Evolutionary conservation across 305 asterid species (phyloP).

Genomic region (Andrographis paniculata): DNA sequence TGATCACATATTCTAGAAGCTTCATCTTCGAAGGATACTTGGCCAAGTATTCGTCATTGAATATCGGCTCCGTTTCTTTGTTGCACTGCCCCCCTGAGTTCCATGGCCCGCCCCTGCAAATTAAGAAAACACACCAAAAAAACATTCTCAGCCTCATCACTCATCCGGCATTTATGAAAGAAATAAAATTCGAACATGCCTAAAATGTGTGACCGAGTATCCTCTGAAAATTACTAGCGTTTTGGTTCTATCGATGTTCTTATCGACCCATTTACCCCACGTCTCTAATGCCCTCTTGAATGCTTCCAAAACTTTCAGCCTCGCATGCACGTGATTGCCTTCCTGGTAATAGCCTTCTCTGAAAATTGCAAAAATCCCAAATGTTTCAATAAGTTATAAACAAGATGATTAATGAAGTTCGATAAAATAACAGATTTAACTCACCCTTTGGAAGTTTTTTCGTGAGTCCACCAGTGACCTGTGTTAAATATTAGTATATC

Average conservation of each 20-base stretch:
- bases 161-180: not conserved
- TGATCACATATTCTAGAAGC: slow-evolving; percentile 51
- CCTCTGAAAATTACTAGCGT: slow-evolving; percentile 78
- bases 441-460: slow-evolving; percentile 90
- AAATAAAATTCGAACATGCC: slow-evolving; percentile 29
- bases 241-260: slow-evolving; percentile 40
- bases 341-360: slow-evolving; percentile 94
- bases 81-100: slow-evolving; percentile 87
- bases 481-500: slow-evolving; percentile 80
- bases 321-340: slow-evolving; percentile 61
- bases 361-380: slow-evolving; percentile 10
- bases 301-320: slow-evolving; percentile 84
- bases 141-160: not conserved
- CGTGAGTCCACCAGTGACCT: slow-evolving; percentile 99
- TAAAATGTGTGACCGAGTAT: slow-evolving; percentile 82
- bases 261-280: slow-evolving; percentile 85
- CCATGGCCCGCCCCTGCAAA: slow-evolving; percentile 90
- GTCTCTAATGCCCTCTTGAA: slow-evolving; percentile 75
- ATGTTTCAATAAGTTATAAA: not conserved
- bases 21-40: slow-evolving; percentile 84
- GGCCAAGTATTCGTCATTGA: slow-evolving; percentile 35
- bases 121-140: too few relatives aligned
- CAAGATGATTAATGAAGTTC: not conserved
- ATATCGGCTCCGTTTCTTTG: slow-evolving; percentile 68
- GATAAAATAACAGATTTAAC: not conserved